phyloP scores from a whole-genome alignment of 169 alveolate genomes.

The Plasmodium gallinaceum region DNA sequence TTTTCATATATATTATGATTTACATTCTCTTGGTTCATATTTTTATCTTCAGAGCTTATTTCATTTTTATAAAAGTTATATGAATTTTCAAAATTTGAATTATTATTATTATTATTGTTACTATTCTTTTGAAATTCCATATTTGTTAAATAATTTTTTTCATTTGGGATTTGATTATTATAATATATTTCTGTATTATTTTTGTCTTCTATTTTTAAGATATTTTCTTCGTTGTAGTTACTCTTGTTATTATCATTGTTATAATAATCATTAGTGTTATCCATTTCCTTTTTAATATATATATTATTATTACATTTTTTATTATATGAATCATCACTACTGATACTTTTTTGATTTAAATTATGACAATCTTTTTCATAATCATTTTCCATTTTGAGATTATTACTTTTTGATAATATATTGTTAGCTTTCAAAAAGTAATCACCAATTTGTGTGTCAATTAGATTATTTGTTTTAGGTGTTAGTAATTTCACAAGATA shows the following conservation, averaged over 20 bases:
- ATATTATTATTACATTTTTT: background rate
- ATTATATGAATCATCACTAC: background rate
- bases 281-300: background rate
- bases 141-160: too few species aligned
- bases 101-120: too few species aligned
- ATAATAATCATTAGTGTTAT: background rate
- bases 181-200: too few species aligned
- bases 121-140: too few species aligned
- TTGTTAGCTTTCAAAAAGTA: conserved; percentile 47
- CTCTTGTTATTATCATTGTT: background rate
- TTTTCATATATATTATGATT: too few species aligned
- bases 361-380: background rate
- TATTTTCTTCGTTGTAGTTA: background rate
- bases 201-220: too few species aligned
- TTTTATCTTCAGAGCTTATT: too few species aligned
- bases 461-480: conserved; percentile 27
- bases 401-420: background rate
- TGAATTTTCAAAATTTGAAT: too few species aligned
- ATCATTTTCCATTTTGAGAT: background rate
- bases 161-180: too few species aligned
- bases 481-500: conserved; percentile 40
- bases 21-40: too few species aligned
- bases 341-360: background rate
- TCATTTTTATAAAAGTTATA: too few species aligned
- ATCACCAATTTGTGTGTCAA: conserved; percentile 67